Percentiles rank a stretch among this genome's conserved stretches.
phyloP scores from a whole-genome alignment of 495 filamentous ascomycete genomes.

The Daldinia caldariorum region DNA sequence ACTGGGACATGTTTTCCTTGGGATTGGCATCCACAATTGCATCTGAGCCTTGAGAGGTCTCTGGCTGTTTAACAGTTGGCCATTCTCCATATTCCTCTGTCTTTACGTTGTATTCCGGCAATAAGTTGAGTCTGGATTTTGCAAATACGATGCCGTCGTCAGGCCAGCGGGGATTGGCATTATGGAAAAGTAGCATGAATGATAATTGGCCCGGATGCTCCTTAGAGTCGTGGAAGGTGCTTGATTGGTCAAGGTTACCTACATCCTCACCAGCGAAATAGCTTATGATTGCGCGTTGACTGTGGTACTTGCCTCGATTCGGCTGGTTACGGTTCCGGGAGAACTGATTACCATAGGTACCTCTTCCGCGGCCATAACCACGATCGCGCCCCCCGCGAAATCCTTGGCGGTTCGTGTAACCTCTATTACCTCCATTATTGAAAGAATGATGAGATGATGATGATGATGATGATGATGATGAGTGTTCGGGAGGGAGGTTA shows the following conservation, averaged over 20 bases:
- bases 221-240: slow-evolving; percentile 37
- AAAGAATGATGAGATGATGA: neutral
- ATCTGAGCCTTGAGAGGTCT: neutral
- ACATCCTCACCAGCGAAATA: slow-evolving; percentile 22
- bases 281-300: slow-evolving; percentile 17
- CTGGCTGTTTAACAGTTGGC: slow-evolving; percentile 30
- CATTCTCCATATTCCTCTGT: slow-evolving; percentile 42
- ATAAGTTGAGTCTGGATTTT: slow-evolving; percentile 32
- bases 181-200: slow-evolving; percentile 30
- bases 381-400: slow-evolving; percentile 6
- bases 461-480: no score
- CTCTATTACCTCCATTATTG: neutral
- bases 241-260: neutral
- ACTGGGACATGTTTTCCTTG: neutral
- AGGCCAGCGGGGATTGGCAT: slow-evolving; percentile 38
- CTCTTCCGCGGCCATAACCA: slow-evolving; percentile 26
- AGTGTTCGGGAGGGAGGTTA: neutral
- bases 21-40: neutral
- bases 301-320: slow-evolving; percentile 1
- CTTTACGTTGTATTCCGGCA: slow-evolving; percentile 41
- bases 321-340: slow-evolving; percentile 20
- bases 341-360: slow-evolving; percentile 40
- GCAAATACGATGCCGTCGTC: slow-evolving; percentile 42
- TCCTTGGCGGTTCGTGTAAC: neutral
- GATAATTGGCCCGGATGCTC: slow-evolving; percentile 22